phyloP scores from a whole-genome alignment of 441 rosid genomes.

The Melastoma candidum region DNA sequence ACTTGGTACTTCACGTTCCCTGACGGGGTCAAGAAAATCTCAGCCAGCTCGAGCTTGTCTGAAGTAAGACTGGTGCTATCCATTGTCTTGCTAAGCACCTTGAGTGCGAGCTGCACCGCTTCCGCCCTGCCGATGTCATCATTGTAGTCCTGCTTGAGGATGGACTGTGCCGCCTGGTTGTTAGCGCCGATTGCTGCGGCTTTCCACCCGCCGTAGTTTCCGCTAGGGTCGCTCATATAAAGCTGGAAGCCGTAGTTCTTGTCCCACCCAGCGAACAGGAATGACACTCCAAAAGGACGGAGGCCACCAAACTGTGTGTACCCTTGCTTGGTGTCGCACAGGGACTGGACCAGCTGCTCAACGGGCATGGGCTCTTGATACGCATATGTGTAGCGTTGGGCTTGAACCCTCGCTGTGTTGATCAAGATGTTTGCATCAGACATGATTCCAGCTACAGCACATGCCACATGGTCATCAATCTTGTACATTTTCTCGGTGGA shows the following conservation, averaged over 20 bases:
- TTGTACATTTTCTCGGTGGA: conserved; percentile 94
- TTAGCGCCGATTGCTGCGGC: conserved; percentile 95
- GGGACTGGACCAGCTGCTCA: conserved; percentile 89
- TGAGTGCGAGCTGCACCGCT: conserved; percentile 72
- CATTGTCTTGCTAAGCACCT: conserved; percentile 36
- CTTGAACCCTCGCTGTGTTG: conserved; percentile 89
- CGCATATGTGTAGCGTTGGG: conserved; percentile 77
- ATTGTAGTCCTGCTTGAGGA: conserved; percentile 90
- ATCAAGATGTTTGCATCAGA: conserved; percentile 96
- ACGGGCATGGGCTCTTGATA: conserved; percentile 98
- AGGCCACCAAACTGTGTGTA: conserved; percentile 98
- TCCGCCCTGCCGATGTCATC: conserved; percentile 79
- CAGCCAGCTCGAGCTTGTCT: conserved; percentile 78
- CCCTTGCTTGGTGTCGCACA: conserved; percentile 91
- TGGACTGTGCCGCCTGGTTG: conserved; percentile 90
- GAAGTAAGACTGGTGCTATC: conserved; percentile 46
- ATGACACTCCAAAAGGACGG: conserved; percentile 88
- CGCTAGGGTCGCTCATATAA: conserved; percentile 92
- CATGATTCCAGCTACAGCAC: conserved; percentile 95
- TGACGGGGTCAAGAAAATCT: conserved; percentile 55
- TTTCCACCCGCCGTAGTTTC: conserved; percentile 94
- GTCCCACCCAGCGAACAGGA: conserved; percentile 95
- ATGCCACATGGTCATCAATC: conserved; percentile 88
- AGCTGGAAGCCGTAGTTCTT: conserved; percentile 84
- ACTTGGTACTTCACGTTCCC: conserved; percentile 80